Evolutionary conservation across 2,329 filamentous ascomycete genomes (phyloP).

Genomic region (Arthroderma sp.): DNA sequence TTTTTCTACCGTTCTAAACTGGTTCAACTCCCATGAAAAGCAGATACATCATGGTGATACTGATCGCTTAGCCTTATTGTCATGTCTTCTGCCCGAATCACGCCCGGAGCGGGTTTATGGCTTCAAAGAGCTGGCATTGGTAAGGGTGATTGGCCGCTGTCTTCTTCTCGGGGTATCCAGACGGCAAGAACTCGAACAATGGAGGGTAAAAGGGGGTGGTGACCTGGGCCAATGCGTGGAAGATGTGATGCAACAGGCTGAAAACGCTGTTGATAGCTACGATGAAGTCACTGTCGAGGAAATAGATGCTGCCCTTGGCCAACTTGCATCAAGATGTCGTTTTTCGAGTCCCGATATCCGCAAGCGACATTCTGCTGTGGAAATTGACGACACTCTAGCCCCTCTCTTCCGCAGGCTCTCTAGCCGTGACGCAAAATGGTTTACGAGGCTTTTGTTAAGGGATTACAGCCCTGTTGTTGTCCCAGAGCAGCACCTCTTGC

Average conservation of each 20-base stretch:
- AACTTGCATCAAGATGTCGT: conserved; percentile 52
- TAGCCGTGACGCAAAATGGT: conserved; percentile 70
- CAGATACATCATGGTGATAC: conserved; percentile 45
- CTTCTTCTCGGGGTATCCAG: conserved; percentile 53
- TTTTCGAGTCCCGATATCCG: conserved; percentile 57
- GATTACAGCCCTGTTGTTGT: conserved; percentile 55
- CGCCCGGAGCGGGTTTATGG: conserved; percentile 67
- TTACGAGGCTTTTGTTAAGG: conserved; percentile 68
- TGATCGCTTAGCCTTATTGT: conserved; percentile 53
- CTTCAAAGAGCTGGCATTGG: conserved; percentile 48
- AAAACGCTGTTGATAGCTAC: conserved; percentile 24
- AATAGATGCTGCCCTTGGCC: conserved; percentile 53
- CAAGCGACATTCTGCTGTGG: conserved; percentile 22
- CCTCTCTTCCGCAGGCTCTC: conserved; percentile 46
- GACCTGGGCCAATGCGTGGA: conserved; percentile 65
- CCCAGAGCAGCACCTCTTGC: conserved; percentile 43
- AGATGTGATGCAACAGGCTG: conserved; percentile 48
- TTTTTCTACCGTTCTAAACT: conserved; percentile 42
- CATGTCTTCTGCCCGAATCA: conserved; percentile 61
- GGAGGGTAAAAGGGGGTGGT: conserved; percentile 44
- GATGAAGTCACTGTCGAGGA: conserved; percentile 53
- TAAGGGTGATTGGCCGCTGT: conserved; percentile 53
- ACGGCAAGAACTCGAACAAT: conserved; percentile 48
- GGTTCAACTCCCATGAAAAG: conserved; percentile 54
- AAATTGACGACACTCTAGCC: conserved; percentile 38